These are phyloP conservation scores for Citrullus colocynthis DNA, from an alignment of 306 rosid genomes.

Conservation along the genomic window DNA sequence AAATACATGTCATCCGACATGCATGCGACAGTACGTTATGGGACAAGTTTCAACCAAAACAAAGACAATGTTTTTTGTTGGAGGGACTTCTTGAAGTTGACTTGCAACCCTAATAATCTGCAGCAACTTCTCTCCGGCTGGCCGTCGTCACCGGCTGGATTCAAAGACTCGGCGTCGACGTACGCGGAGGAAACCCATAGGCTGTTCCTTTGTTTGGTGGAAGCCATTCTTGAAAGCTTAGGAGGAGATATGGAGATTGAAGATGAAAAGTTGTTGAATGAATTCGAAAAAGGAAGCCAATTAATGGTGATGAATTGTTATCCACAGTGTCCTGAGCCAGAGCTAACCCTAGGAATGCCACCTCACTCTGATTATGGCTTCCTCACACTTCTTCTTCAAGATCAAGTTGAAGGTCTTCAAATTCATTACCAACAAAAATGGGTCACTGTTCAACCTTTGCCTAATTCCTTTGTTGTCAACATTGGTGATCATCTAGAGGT, in stretches of 20 bases:
- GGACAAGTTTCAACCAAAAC: slow-evolving; percentile 76
- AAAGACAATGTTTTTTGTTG: slow-evolving; percentile 64
- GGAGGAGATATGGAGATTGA: slow-evolving; percentile 22
- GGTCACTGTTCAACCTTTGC: slow-evolving; percentile 66
- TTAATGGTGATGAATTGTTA: slow-evolving; percentile 69
- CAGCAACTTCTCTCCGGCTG: slow-evolving; percentile 47
- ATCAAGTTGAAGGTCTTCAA: slow-evolving; percentile 68
- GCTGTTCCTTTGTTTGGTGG: slow-evolving; percentile 44
- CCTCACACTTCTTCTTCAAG: slow-evolving; percentile 81
- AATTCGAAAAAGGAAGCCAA: slow-evolving; percentile 71
- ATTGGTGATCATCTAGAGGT: slow-evolving; percentile 97
- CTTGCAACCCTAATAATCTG: slow-evolving; percentile 36
- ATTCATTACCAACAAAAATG: slow-evolving; percentile 48
- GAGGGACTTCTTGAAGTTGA: slow-evolving; percentile 86
- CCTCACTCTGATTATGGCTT: slow-evolving; percentile 94
- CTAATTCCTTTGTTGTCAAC: slow-evolving; percentile 65
- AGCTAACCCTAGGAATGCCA: slow-evolving; percentile 83
- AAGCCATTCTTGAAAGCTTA: slow-evolving; percentile 60
- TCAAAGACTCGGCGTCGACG: slow-evolving; percentile 48
- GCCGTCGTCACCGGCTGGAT: slow-evolving; percentile 65
- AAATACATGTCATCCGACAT: slow-evolving; percentile 65
- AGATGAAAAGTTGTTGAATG: slow-evolving; percentile 23
- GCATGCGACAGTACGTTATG: slow-evolving; percentile 54
- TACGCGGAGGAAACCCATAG: slow-evolving; percentile 46
- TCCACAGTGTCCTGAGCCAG: slow-evolving; percentile 86